phyloP scores from a whole-genome alignment of 108 stramenopile genomes.

The Cyclotella baltica region DNA sequence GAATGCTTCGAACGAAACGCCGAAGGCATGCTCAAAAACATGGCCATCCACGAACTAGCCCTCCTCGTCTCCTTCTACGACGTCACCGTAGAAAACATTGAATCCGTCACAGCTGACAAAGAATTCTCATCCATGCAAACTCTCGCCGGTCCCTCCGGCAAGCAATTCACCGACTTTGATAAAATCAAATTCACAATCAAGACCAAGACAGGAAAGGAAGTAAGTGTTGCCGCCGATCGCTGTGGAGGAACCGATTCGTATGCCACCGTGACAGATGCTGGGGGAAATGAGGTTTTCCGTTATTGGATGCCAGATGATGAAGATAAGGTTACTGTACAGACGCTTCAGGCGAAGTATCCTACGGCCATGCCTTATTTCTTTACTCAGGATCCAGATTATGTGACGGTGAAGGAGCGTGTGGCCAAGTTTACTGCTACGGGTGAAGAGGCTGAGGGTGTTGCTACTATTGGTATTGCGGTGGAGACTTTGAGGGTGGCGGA shows the following conservation, averaged over 20 bases:
- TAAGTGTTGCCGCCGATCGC: slow-evolving; percentile 86
- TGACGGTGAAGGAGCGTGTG: slow-evolving; percentile 91
- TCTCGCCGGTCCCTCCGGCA: slow-evolving; percentile 78
- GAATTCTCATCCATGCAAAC: slow-evolving; percentile 87
- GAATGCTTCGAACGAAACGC: slow-evolving; percentile 95
- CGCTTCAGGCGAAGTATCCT: slow-evolving; percentile 78
- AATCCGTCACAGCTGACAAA: slow-evolving; percentile 80
- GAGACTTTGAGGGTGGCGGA: slow-evolving; percentile 93
- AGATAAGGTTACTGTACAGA: slow-evolving; percentile 75
- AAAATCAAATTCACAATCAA: slow-evolving; percentile 95
- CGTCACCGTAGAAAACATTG: slow-evolving; percentile 90
- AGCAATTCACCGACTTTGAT: slow-evolving; percentile 88
- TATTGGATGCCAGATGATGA: slow-evolving; percentile 93
- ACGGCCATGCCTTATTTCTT: slow-evolving; percentile 93
- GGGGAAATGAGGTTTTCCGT: slow-evolving; percentile 85
- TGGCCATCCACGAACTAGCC: slow-evolving; percentile 94
- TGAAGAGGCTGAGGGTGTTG: slow-evolving; percentile 79
- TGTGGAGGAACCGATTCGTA: slow-evolving; percentile 87
- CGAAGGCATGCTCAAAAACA: slow-evolving; percentile 96
- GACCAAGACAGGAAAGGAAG: slow-evolving; percentile 91
- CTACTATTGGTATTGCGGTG: slow-evolving; percentile 86
- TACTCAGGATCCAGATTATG: slow-evolving; percentile 91
- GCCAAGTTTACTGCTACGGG: slow-evolving; percentile 79
- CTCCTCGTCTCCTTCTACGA: slow-evolving; percentile 91
- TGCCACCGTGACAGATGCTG: slow-evolving; percentile 78